phyloP scores from a whole-genome alignment of 83 land plant genomes.

The Diphasiastrum complanatum region DNA sequence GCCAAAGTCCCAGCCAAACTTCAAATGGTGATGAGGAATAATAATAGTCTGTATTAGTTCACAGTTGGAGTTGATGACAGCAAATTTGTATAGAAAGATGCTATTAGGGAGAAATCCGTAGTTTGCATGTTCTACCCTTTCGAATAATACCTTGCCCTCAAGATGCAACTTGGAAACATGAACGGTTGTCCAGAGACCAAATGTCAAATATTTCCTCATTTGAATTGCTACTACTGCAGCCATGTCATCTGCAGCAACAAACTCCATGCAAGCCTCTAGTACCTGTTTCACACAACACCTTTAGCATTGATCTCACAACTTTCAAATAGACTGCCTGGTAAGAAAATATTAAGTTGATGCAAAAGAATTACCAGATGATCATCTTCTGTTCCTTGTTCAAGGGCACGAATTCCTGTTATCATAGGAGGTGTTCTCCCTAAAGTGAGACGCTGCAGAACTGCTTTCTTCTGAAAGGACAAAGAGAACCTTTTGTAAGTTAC shows the following conservation, averaged over 20 bases:
- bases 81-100: no score
- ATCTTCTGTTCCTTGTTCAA: slow-evolving; percentile 51
- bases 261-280: slow-evolving; percentile 69
- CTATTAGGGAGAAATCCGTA: background rate
- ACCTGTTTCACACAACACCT: slow-evolving; percentile 38
- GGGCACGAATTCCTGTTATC: slow-evolving; percentile 59
- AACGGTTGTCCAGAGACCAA: slow-evolving; percentile 77
- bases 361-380: slow-evolving; percentile 71
- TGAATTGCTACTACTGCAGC: slow-evolving; percentile 69
- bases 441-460: slow-evolving; percentile 49
- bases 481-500: background rate
- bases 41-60: no score
- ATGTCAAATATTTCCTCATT: slow-evolving; percentile 69
- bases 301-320: background rate
- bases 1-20: no score
- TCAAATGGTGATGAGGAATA: background rate
- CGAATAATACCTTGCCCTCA: slow-evolving; percentile 78
- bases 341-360: background rate
- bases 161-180: slow-evolving; percentile 73
- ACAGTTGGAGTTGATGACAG: no score
- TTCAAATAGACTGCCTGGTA: background rate
- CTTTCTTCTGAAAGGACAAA: slow-evolving; percentile 43
- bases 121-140: no score
- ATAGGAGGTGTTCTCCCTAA: slow-evolving; percentile 82
- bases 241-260: slow-evolving; percentile 86